These are phyloP conservation scores for Aspergillus uvarum DNA, from an alignment of 2,329 filamentous ascomycete species.

Conservation along the genomic window DNA sequence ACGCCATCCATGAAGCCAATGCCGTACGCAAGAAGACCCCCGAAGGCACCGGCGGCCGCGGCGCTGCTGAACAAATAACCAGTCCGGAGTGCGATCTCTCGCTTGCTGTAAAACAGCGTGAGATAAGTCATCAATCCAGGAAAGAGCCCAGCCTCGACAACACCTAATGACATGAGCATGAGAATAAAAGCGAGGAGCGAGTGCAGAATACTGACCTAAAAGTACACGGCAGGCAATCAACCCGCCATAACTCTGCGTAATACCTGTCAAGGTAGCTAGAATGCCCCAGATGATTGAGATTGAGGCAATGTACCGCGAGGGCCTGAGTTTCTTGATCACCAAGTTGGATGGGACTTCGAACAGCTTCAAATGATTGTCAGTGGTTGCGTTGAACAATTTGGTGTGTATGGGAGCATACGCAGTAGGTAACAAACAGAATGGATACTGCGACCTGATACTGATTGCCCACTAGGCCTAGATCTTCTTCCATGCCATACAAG, in stretches of 20 bases:
- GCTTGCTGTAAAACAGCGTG: conserved; percentile 74
- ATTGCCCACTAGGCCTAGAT: conserved; percentile 59
- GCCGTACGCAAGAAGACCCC: conserved; percentile 70
- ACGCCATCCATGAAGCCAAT: conserved; percentile 72
- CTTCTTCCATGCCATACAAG: conserved; percentile 63
- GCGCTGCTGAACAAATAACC: conserved; percentile 67
- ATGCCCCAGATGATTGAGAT: conserved; percentile 62
- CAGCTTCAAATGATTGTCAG: conserved; percentile 26
- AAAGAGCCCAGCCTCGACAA: conserved; percentile 69
- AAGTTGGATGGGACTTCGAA: conserved; percentile 68
- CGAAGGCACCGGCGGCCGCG: conserved; percentile 69
- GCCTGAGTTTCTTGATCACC: conserved; percentile 62
- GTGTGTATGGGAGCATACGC: conserved; percentile 35
- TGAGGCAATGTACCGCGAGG: conserved; percentile 55
- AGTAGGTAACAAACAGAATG: conserved; percentile 66
- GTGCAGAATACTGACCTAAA: conserved; percentile 38
- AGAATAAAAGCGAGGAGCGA: background rate
- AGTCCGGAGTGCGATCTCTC: conserved; percentile 69
- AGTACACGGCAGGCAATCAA: conserved; percentile 69
- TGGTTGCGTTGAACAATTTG: background rate
- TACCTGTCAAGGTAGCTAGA: conserved; percentile 56
- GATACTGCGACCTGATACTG: conserved; percentile 70
- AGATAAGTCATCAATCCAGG: conserved; percentile 68
- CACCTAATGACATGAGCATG: conserved; percentile 42
- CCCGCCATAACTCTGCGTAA: conserved; percentile 64